These are phyloP conservation scores for Hydnomerulius pinastri DNA, from an alignment of 768 basidiomycete genomes.

Conservation along the genomic window DNA sequence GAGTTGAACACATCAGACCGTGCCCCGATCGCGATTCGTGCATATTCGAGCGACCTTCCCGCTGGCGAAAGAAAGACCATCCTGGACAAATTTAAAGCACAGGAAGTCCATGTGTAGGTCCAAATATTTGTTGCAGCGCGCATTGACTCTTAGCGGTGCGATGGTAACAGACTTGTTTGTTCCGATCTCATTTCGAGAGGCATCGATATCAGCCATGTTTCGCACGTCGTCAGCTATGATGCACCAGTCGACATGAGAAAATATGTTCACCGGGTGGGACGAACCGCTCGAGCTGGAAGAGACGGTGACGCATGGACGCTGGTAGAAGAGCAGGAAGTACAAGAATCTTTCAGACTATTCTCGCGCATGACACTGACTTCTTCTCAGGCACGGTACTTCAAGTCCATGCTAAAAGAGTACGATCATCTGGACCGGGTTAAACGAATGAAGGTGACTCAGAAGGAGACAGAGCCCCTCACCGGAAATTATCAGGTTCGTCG, in stretches of 20 bases:
- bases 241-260: conserved; percentile 97
- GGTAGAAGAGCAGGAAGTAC: conserved; percentile 91
- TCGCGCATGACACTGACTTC: conserved; percentile 1
- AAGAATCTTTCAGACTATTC: conserved; percentile 8
- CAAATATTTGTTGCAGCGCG: neutral
- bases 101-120: conserved; percentile 81
- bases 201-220: conserved; percentile 90
- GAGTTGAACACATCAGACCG: conserved; percentile 35
- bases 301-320: conserved; percentile 91
- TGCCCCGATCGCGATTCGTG: conserved; percentile 47
- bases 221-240: conserved; percentile 95
- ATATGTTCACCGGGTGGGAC: conserved; percentile 95
- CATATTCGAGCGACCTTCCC: conserved; percentile 88
- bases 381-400: conserved; percentile 82
- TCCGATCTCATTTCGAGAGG: conserved; percentile 96
- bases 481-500: conserved; percentile 67
- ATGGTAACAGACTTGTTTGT: conserved; percentile 75
- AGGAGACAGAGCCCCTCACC: conserved; percentile 56
- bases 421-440: conserved; percentile 72
- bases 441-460: conserved; percentile 62
- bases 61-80: conserved; percentile 72
- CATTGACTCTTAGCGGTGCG: conserved; percentile 5
- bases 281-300: conserved; percentile 92
- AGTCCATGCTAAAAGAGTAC: conserved; percentile 72
- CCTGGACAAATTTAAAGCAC: conserved; percentile 77